These are phyloP conservation scores for Hypoxylon sp. DNA, from an alignment of 2,329 filamentous ascomycete species.

Conservation along the genomic window DNA sequence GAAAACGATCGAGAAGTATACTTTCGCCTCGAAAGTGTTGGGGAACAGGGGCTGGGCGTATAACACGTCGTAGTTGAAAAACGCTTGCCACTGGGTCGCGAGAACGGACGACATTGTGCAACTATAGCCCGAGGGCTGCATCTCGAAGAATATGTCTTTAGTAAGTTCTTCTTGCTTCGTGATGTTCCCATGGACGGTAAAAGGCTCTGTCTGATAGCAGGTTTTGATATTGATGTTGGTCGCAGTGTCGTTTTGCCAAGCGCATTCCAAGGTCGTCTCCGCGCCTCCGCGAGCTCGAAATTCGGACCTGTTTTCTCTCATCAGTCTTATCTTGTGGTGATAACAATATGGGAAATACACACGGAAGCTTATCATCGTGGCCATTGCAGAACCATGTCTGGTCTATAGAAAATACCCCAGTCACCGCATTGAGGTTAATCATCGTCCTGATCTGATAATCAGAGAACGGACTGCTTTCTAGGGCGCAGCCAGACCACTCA, in stretches of 20 bases:
- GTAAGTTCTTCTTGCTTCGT: constrained; percentile 19
- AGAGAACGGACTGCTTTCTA: constrained; percentile 11
- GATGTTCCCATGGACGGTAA: constrained; percentile 14
- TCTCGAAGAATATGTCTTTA: constrained; percentile 20
- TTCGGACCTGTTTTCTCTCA: constrained; percentile 9
- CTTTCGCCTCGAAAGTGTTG: constrained; percentile 2
- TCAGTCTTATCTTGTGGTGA: not conserved
- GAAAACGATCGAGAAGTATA: constrained; percentile 9
- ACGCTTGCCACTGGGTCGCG: constrained; percentile 24
- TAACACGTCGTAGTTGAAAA: constrained; percentile 8
- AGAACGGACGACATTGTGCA: constrained; percentile 33
- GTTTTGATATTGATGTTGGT: constrained; percentile 15
- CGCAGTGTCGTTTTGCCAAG: constrained; percentile 27
- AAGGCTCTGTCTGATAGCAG: constrained; percentile 15
- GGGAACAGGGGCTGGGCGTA: constrained; percentile 11
- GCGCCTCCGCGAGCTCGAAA: constrained; percentile 16
- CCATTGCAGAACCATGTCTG: constrained; percentile 35
- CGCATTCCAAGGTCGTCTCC: constrained; percentile 22
- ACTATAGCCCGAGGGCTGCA: constrained; percentile 26
- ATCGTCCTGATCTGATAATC: constrained; percentile 14
- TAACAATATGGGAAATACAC: not conserved
- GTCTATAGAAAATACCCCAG: constrained; percentile 23
- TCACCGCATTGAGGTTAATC: constrained; percentile 28
- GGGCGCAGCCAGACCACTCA: constrained; percentile 25
- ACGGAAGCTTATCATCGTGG: constrained; percentile 22